phyloP scores from a whole-genome alignment of 805 yeast species.

The Metschnikowia santaceciliae region DNA sequence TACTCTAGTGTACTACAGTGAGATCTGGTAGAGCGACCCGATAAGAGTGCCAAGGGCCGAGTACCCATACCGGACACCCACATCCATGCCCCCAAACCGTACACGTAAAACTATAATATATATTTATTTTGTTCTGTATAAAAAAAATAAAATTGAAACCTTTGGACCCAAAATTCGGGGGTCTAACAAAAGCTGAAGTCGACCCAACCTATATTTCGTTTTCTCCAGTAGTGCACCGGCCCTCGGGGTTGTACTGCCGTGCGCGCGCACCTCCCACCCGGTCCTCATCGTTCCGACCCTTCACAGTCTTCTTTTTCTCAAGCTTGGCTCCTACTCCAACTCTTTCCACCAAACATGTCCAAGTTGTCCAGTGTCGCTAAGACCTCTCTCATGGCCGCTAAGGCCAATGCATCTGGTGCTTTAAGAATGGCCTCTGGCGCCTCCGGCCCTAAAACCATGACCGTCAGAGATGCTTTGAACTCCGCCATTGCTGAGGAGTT shows the following conservation, averaged over 20 bases:
- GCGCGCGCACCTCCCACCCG: constrained; percentile 16
- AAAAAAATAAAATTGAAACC: too few species aligned
- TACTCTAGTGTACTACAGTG: too few species aligned
- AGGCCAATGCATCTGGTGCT: constrained; percentile 20
- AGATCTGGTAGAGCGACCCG: too few species aligned
- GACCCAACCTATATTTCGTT: background rate
- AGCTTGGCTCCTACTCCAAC: constrained; percentile 3
- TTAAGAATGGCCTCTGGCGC: constrained; percentile 44
- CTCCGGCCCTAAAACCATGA: constrained; percentile 58
- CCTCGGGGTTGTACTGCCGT: constrained; percentile 20
- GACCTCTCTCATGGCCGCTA: constrained; percentile 39
- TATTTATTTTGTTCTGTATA: too few species aligned
- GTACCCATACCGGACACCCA: too few species aligned
- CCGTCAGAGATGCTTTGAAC: constrained; percentile 97
- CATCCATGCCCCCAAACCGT: too few species aligned
- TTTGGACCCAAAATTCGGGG: background rate
- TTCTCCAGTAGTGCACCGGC: background rate
- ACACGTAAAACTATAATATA: too few species aligned
- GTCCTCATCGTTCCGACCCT: constrained; percentile 21
- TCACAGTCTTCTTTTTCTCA: constrained; percentile 4
- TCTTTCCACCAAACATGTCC: constrained; percentile 16
- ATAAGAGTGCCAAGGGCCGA: too few species aligned
- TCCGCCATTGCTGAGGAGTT: constrained; percentile 94
- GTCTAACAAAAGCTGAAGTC: background rate
- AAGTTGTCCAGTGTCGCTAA: constrained; percentile 38